Percentiles rank a stretch among this genome's conserved stretches.
These are phyloP conservation scores for Chalaropsis thielavioides DNA, from an alignment of 2,329 filamentous ascomycete species.

Conservation along the genomic window DNA sequence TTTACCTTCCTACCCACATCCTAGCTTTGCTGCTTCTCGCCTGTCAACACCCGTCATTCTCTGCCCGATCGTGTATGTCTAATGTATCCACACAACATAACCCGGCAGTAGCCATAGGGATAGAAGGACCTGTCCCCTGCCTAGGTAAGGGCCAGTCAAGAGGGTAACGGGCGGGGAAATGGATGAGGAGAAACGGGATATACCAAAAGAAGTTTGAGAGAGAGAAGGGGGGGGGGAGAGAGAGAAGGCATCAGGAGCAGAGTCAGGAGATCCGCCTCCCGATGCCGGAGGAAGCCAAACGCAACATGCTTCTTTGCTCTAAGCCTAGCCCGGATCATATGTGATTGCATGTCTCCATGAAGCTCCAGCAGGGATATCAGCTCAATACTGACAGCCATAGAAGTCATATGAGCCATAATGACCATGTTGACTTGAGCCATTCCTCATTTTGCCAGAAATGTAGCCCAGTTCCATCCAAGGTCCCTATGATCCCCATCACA, in stretches of 20 bases:
- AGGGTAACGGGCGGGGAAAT: neutral
- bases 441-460: neutral
- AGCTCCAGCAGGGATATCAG: neutral
- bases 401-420: neutral
- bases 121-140: neutral
- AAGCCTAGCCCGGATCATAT: neutral
- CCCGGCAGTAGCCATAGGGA: neutral
- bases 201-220: neutral
- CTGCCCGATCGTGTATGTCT: neutral
- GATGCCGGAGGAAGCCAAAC: neutral
- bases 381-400: neutral
- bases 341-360: neutral
- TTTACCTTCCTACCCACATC: neutral
- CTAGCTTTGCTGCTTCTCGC: neutral
- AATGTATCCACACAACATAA: neutral
- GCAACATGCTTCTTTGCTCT: neutral
- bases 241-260: neutral
- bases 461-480: neutral
- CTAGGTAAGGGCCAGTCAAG: neutral
- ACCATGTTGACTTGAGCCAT: neutral
- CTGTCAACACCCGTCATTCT: neutral
- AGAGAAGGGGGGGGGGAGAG: neutral
- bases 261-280: neutral
- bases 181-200: neutral
- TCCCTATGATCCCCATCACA: neutral